Evolutionary conservation across 495 filamentous ascomycete genomes (phyloP).

Genomic region (Penicillium subrubescens): DNA sequence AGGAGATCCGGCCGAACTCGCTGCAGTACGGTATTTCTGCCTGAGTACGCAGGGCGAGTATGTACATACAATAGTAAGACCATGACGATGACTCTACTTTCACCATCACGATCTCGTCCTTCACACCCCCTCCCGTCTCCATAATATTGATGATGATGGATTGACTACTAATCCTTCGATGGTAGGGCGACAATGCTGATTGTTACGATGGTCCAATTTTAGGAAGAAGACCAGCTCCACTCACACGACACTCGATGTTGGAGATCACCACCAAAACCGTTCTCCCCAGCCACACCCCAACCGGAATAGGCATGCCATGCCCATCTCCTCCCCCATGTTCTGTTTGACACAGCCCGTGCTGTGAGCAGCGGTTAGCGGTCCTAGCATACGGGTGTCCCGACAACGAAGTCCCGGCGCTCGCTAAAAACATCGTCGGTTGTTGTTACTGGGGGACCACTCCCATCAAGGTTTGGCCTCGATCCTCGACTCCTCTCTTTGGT

Average conservation of each 20-base stretch:
- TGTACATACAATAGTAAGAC: neutral
- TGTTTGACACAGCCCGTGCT: conserved; percentile 4
- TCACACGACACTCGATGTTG: neutral
- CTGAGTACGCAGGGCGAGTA: conserved; percentile 2
- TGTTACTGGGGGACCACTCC: neutral
- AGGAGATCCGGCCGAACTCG: conserved; percentile 9
- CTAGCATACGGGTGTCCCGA: neutral
- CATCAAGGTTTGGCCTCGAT: neutral
- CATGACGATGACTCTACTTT: conserved; percentile 4
- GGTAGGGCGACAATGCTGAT: conserved; percentile 17
- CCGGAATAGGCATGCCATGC: conserved; percentile 7
- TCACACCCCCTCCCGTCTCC: neutral
- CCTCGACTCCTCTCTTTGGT: conserved; percentile 3
- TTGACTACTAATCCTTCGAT: neutral
- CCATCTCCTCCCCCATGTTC: neutral
- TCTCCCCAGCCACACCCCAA: conserved; percentile 7
- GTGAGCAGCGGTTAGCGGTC: neutral
- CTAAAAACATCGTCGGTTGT: neutral
- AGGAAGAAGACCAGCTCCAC: conserved; percentile 6
- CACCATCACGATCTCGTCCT: neutral
- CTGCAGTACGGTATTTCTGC: conserved; percentile 2
- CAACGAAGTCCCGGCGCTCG: neutral
- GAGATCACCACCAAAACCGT: neutral
- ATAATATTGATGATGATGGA: neutral
- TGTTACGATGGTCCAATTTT: conserved; percentile 16